A percentile compares a stretch with the other conserved stretches of the same genome.
Conservation (phyloP, 805 yeast species). For the Scheffersomyces stipitis region DNA sequence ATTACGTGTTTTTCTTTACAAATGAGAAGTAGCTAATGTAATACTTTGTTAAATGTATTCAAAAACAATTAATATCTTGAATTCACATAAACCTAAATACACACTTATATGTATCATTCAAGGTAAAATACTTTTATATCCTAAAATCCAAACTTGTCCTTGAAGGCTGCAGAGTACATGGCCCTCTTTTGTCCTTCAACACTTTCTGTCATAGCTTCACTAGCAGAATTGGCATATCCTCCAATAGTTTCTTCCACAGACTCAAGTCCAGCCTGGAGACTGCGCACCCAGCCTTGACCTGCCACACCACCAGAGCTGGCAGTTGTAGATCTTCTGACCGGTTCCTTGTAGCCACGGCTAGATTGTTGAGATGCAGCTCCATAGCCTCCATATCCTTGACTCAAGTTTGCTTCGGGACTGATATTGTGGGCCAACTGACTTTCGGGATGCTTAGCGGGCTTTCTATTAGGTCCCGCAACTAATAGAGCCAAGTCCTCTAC, state of each 20-base stretch:
- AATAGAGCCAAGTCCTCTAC: constrained; percentile 61
- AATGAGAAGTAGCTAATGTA: no score
- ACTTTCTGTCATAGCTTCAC: constrained; percentile 53
- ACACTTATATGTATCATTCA: no score
- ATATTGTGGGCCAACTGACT: constrained; percentile 51
- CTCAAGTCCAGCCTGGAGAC: constrained; percentile 53
- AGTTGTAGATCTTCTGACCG: constrained; percentile 39
- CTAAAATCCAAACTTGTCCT: constrained; percentile 53
- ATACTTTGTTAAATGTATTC: no score
- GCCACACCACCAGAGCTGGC: constrained; percentile 43
- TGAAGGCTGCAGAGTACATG: constrained; percentile 51
- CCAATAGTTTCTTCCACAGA: constrained; percentile 53
- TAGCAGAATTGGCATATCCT: constrained; percentile 55
- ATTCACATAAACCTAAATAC: no score
- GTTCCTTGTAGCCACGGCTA: constrained; percentile 43
- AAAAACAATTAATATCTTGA: no score
- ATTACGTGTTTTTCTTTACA: no score
- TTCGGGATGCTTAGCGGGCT: constrained; percentile 58
- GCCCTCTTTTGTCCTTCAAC: constrained; percentile 51
- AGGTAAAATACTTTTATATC: constrained; percentile 18
- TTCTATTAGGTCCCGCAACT: constrained; percentile 75
- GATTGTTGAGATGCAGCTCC: constrained; percentile 15
- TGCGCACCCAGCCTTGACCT: constrained; percentile 37
- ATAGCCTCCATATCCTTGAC: constrained; percentile 29
- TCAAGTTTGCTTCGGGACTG: constrained; percentile 44